phyloP scores from a whole-genome alignment of 805 yeast species.

The Cyberlindnera maclurae region DNA sequence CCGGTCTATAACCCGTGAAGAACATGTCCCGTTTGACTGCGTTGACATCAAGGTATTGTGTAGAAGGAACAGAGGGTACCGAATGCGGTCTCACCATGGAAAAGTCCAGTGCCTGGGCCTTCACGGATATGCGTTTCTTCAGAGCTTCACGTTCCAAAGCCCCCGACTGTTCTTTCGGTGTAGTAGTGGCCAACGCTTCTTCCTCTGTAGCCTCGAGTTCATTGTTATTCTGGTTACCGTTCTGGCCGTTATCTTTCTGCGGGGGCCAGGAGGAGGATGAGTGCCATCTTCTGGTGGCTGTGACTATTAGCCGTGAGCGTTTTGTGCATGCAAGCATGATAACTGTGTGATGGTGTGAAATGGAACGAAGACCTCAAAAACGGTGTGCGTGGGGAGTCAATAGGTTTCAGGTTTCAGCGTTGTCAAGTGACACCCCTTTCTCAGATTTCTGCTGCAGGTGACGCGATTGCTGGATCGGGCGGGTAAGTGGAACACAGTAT shows the following conservation, averaged over 20 bases:
- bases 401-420: no score
- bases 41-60: slow-evolving; percentile 18
- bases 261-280: slow-evolving; percentile 17
- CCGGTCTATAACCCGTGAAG: slow-evolving; percentile 21
- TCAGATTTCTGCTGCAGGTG: no score
- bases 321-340: no score
- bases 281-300: slow-evolving; percentile 12
- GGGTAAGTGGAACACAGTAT: no score
- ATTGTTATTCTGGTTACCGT: slow-evolving; percentile 4
- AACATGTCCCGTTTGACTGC: slow-evolving; percentile 17
- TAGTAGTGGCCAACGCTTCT: neutral
- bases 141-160: neutral
- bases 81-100: neutral
- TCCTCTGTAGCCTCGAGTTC: slow-evolving; percentile 4
- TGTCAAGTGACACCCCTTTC: no score
- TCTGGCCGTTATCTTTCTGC: slow-evolving; percentile 6
- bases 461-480: no score
- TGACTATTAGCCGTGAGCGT: no score
- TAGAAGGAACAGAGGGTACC: slow-evolving; percentile 20
- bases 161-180: no score
- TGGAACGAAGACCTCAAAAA: no score
- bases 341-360: no score
- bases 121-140: slow-evolving; percentile 11
- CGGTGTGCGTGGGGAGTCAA: no score
- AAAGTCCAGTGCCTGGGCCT: slow-evolving; percentile 3